Conservation (phyloP, 2,329 filamentous ascomycete species). For the Colletotrichum higginsianum region DNA sequence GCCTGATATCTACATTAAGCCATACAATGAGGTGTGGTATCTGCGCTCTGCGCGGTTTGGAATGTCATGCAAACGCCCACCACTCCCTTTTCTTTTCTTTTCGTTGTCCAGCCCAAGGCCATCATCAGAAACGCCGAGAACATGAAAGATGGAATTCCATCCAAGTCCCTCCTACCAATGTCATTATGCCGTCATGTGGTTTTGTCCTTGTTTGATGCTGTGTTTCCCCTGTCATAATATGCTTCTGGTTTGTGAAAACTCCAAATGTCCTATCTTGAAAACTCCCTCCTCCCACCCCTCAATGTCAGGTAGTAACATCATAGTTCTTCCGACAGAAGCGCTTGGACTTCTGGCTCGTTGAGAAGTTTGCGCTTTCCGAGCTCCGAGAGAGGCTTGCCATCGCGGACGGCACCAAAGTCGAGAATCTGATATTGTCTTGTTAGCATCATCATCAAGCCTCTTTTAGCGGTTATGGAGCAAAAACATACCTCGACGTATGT, state of each 20-base stretch:
- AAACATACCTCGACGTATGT: slow-evolving; percentile 93
- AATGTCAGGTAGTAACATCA: slow-evolving; percentile 21
- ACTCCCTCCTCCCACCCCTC: not conserved
- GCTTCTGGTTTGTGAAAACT: slow-evolving; percentile 33
- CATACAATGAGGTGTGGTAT: slow-evolving; percentile 40
- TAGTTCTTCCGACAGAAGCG: slow-evolving; percentile 63
- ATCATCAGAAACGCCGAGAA: slow-evolving; percentile 36
- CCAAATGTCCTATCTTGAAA: slow-evolving; percentile 22
- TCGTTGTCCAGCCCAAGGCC: slow-evolving; percentile 16
- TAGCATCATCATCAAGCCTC: not conserved
- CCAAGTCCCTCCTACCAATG: slow-evolving; percentile 27
- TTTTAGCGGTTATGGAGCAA: slow-evolving; percentile 50
- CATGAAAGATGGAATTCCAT: slow-evolving; percentile 26
- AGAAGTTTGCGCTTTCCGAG: slow-evolving; percentile 84
- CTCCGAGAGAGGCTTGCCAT: slow-evolving; percentile 83
- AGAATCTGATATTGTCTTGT: slow-evolving; percentile 76
- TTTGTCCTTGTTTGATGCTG: slow-evolving; percentile 33
- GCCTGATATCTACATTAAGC: slow-evolving; percentile 38
- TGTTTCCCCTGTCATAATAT: slow-evolving; percentile 33
- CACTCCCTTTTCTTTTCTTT: slow-evolving; percentile 25
- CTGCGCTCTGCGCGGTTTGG: slow-evolving; percentile 31
- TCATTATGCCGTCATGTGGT: slow-evolving; percentile 32
- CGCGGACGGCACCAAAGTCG: slow-evolving; percentile 94
- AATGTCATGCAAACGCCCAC: slow-evolving; percentile 28
- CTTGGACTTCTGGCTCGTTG: slow-evolving; percentile 69